These are phyloP conservation scores for Coniferiporia sulphurascens DNA, from an alignment of 1,284 basidiomycete species.

Conservation along the genomic window DNA sequence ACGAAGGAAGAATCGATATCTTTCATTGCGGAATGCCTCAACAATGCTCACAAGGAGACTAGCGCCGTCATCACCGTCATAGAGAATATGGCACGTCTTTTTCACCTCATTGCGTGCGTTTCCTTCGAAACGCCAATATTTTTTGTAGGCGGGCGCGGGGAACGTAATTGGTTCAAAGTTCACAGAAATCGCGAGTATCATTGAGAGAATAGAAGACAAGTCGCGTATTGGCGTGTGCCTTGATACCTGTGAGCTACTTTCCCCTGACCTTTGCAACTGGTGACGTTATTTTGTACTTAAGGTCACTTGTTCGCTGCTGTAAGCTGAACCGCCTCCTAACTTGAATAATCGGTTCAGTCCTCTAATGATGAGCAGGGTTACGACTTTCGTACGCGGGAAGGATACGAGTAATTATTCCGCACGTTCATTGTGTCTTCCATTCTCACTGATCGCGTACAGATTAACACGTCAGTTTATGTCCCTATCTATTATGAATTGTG, in stretches of 20 bases:
- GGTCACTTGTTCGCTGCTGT: conserved; percentile 81
- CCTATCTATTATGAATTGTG: background rate
- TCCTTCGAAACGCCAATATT: background rate
- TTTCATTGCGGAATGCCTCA: conserved; percentile 71
- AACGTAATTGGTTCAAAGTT: conserved; percentile 78
- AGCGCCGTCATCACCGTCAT: conserved; percentile 61
- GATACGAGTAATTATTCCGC: conserved; percentile 52
- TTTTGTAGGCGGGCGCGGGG: conserved; percentile 65
- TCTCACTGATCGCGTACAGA: background rate
- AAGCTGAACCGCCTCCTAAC: conserved; percentile 22
- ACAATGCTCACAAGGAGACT: conserved; percentile 71
- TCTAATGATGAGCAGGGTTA: conserved; percentile 52
- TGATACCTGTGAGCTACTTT: conserved; percentile 67
- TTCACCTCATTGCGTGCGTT: background rate
- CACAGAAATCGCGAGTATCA: conserved; percentile 64
- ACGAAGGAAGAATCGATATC: conserved; percentile 58
- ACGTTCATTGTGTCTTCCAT: conserved; percentile 16
- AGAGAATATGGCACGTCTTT: conserved; percentile 73
- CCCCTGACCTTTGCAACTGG: background rate
- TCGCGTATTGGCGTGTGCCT: conserved; percentile 75
- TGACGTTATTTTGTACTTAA: conserved; percentile 24
- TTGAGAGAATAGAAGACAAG: conserved; percentile 71
- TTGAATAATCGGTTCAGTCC: background rate
- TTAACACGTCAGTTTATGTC: background rate
- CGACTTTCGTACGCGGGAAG: conserved; percentile 65